Conservation (phyloP, 306 rosid species). For the Acacia acuminata region DNA sequence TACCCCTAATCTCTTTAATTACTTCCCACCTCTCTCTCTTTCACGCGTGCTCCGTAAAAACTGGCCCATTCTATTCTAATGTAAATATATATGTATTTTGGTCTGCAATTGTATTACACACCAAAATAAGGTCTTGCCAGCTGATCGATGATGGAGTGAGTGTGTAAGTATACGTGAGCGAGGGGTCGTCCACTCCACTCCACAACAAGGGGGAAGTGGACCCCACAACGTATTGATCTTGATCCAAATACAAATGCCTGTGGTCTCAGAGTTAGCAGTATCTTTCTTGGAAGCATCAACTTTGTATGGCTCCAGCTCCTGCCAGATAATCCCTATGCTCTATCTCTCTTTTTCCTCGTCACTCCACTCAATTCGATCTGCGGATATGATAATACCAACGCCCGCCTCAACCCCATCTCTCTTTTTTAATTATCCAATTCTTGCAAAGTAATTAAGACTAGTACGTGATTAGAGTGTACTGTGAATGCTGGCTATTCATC, state of each 20-base stretch:
- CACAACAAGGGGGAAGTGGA: constrained; percentile 33
- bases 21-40: background rate
- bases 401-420: background rate
- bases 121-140: constrained; percentile 23
- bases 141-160: background rate
- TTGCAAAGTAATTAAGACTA: background rate
- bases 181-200: constrained; percentile 29
- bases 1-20: constrained; percentile 47
- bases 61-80: background rate
- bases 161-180: constrained; percentile 12
- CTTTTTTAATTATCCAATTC: background rate
- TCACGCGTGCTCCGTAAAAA: background rate
- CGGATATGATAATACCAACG: constrained; percentile 14
- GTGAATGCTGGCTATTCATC: background rate
- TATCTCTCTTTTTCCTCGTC: background rate
- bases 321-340: constrained; percentile 29
- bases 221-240: constrained; percentile 31
- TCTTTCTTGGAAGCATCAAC: constrained; percentile 67
- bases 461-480: background rate
- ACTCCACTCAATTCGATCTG: background rate
- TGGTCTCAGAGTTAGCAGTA: constrained; percentile 49
- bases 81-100: background rate
- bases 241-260: constrained; percentile 37
- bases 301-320: constrained; percentile 41
- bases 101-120: background rate